These are phyloP conservation scores for Cordyceps cicadae DNA, from an alignment of 2,329 filamentous ascomycete species.

Conservation along the genomic window DNA sequence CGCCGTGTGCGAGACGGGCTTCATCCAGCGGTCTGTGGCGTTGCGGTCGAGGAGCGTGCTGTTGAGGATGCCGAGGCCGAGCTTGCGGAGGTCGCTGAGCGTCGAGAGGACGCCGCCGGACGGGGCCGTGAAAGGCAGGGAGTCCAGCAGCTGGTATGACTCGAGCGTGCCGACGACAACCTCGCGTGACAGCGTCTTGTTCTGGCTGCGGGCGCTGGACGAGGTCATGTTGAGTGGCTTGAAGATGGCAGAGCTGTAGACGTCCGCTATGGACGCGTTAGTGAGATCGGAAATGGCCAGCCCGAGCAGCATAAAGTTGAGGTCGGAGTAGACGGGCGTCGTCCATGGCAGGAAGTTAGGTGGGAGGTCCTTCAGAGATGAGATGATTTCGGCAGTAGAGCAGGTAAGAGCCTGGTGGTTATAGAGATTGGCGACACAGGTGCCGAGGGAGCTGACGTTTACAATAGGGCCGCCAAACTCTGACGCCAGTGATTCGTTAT, in stretches of 20 bases:
- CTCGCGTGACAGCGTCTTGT: not conserved
- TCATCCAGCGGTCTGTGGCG: slow-evolving; percentile 26
- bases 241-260: slow-evolving; percentile 3
- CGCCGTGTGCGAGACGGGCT: slow-evolving; percentile 30
- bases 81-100: slow-evolving; percentile 1
- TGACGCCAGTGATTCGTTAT: not conserved
- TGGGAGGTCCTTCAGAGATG: not conserved
- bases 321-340: slow-evolving; percentile 5
- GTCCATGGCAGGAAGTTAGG: not conserved
- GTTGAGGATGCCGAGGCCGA: slow-evolving; percentile 6
- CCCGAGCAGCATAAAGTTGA: slow-evolving; percentile 6
- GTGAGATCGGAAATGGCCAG: slow-evolving; percentile 1
- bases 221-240: slow-evolving; percentile 6
- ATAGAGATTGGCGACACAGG: not conserved
- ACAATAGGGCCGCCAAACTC: not conserved
- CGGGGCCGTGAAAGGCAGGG: not conserved
- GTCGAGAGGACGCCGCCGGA: slow-evolving; percentile 2
- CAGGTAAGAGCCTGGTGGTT: not conserved
- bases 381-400: not conserved
- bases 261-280: not conserved
- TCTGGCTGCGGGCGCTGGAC: not conserved
- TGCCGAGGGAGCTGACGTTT: not conserved
- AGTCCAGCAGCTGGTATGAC: not conserved
- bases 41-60: not conserved
- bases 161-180: not conserved